Percentiles rank a stretch among this genome's conserved stretches.
phyloP scores from a whole-genome alignment of 139 green algal genomes.

The Helicosporidium sp. region DNA sequence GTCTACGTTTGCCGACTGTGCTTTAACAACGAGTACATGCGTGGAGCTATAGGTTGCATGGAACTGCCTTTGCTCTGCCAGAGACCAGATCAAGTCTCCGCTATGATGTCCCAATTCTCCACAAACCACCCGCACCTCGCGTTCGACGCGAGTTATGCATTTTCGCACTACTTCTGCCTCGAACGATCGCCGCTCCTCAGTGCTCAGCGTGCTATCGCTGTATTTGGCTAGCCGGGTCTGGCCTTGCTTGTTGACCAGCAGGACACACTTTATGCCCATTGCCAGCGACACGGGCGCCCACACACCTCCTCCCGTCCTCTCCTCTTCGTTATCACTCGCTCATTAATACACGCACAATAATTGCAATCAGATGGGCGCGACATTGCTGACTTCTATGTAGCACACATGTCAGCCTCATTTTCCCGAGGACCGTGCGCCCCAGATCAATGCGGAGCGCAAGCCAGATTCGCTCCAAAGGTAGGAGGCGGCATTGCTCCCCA shows the following conservation, averaged over 20 bases:
- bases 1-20: no score
- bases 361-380: background rate
- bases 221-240: constrained; percentile 96
- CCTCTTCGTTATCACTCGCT: no score
- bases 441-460: background rate
- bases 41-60: background rate
- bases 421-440: no score
- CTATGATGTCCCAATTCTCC: no score
- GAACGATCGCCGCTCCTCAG: constrained; percentile 56
- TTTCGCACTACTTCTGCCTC: constrained; percentile 92
- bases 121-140: constrained; percentile 39
- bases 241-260: constrained; percentile 97
- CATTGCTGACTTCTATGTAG: no score
- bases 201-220: constrained; percentile 49
- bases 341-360: background rate
- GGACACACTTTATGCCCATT: constrained; percentile 72
- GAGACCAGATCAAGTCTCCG: no score
- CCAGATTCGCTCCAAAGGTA: background rate
- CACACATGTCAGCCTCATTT: no score
- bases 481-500: no score
- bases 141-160: constrained; percentile 73
- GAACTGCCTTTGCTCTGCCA: background rate
- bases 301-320: no score
- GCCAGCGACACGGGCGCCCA: background rate
- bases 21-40: no score